Evolutionary conservation across 139 green algal species (phyloP), one percentile per base, ranked within the genome.

Genomic region (Volvox reticuliferus): DNA sequence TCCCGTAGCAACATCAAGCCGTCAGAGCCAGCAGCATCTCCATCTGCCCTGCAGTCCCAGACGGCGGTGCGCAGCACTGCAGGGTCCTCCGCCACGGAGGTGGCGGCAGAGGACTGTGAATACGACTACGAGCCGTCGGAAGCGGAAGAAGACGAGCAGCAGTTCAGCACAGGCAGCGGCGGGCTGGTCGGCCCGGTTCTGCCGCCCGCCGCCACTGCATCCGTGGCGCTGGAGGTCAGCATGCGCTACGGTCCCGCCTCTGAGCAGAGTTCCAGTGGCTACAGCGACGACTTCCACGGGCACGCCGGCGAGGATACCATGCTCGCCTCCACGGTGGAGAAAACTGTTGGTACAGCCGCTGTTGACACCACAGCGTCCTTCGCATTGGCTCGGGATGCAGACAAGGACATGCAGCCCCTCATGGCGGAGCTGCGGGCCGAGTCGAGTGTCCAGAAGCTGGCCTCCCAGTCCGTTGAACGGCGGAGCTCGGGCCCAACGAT

Each of bases 211-310:
- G 44, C n/a, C 18, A 50, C 69, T 12, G 2, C n/a, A 12, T 35
- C 35, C 1, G 30, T 83, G 30, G 86, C 36, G 26, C 2, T 83
- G n/a, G 86, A 90, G 50, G 86, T 76, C 30, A 83, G 86, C 86
- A 69, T 83, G 86, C 86, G 86, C 22, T 90, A 90, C 73, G 86
- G 86, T 33, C 86, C 86, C n/a, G 50, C 73, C 20, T 83, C 86
- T 0, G 21, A 76, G 17, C 32, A 26, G 36, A 82, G 37, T 55
- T 83, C 86, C 0, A 24, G 30, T 24, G 30, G 21, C 30, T 90
- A 90, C 73, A 84, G 50, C 14, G 86, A 83, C 16, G 86, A 90
- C 44, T 90, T 90, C 37, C 12, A 30, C 18, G 86, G 62, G 21
- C 71, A 79, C 24, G 26, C 71, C 26, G 71, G 26, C 71, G 21